These are phyloP conservation scores for Naganishia onofrii DNA, from an alignment of 768 basidiomycete species.

Conservation along the genomic window DNA sequence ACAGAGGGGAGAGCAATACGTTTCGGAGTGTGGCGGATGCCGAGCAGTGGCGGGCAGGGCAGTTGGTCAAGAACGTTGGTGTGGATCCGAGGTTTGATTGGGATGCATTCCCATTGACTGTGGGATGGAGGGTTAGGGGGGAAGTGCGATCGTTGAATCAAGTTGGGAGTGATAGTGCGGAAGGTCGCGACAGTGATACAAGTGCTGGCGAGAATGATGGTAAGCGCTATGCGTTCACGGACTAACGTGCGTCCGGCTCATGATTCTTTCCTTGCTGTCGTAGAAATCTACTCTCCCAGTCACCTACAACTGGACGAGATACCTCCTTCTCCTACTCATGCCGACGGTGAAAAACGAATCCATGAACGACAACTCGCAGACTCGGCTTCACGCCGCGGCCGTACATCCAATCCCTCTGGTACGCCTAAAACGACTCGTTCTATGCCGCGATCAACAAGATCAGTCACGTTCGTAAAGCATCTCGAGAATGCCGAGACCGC, in stretches of 20 bases:
- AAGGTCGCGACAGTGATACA: not conserved
- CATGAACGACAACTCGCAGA: not conserved
- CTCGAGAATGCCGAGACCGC: not conserved
- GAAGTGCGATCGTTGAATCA: not conserved
- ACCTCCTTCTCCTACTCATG: not conserved
- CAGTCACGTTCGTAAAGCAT: not conserved
- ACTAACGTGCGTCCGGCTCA: too few relatives aligned
- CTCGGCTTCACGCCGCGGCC: not conserved
- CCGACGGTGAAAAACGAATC: not conserved
- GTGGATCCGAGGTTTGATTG: conserved; percentile 19
- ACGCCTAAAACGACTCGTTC: not conserved
- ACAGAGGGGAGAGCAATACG: not conserved
- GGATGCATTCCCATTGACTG: conserved; percentile 1
- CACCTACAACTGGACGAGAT: too few relatives aligned
- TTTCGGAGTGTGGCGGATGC: conserved; percentile 1
- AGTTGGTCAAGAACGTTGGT: not conserved
- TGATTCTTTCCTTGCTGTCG: too few relatives aligned
- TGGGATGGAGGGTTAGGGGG: conserved; percentile 6
- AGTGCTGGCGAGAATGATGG: too few relatives aligned
- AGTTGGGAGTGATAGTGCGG: too few relatives aligned
- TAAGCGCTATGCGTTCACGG: too few relatives aligned
- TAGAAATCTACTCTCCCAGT: too few relatives aligned
- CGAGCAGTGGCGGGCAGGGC: not conserved
- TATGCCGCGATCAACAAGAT: not conserved
- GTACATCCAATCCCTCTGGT: not conserved